Conservation (phyloP, 140 eudicot species). For the Anethum foeniculum region DNA sequence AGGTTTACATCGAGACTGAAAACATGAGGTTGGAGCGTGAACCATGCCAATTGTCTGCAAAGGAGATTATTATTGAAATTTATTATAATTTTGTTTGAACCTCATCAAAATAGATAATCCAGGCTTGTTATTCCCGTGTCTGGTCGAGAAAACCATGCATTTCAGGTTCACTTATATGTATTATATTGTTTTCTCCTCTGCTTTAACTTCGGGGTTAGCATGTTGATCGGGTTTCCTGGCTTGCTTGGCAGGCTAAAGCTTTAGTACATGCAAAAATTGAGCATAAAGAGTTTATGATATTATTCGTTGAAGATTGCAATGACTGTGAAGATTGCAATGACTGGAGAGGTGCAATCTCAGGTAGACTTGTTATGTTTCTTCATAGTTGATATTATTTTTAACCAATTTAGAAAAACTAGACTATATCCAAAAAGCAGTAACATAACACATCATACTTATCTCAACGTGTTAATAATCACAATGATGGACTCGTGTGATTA, state of each 20-base stretch:
- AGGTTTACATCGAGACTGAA: constrained; percentile 96
- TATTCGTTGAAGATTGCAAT: constrained; percentile 90
- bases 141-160: constrained; percentile 63
- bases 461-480: background rate
- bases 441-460: background rate
- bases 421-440: background rate
- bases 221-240: constrained; percentile 15
- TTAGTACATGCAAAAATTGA: constrained; percentile 86
- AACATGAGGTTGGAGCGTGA: constrained; percentile 89
- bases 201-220: background rate
- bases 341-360: constrained; percentile 63
- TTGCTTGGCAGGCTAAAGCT: constrained; percentile 57
- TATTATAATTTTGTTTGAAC: constrained; percentile 86
- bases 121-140: constrained; percentile 91
- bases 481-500: background rate
- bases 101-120: constrained; percentile 73
- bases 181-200: background rate
- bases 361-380: background rate
- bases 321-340: constrained; percentile 93
- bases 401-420: background rate
- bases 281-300: constrained; percentile 76
- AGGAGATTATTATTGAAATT: constrained; percentile 75
- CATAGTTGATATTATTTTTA: background rate
- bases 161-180: constrained; percentile 43
- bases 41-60: constrained; percentile 75